phyloP scores from a whole-genome alignment of 345 rosid genomes.

The Gossypium anomalum region DNA sequence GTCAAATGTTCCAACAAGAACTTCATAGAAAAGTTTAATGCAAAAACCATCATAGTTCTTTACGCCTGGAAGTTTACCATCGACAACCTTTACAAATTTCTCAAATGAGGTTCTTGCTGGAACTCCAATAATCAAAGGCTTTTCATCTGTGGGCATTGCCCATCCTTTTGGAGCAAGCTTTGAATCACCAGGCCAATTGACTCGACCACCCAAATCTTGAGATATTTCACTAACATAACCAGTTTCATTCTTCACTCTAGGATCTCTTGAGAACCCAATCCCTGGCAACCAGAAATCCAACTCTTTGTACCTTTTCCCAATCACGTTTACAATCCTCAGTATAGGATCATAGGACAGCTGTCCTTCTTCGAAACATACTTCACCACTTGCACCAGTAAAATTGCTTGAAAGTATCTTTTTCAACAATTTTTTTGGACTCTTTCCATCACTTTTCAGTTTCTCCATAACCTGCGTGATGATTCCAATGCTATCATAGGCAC shows the following conservation, averaged over 20 bases:
- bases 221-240: not conserved
- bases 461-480: constrained; percentile 16
- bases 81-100: constrained; percentile 37
- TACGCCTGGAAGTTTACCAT: not conserved
- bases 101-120: constrained; percentile 38
- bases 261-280: constrained; percentile 27
- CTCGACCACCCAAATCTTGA: constrained; percentile 3
- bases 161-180: constrained; percentile 34
- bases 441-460: not conserved
- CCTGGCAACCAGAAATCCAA: constrained; percentile 36
- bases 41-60: constrained; percentile 39
- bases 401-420: constrained; percentile 19
- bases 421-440: constrained; percentile 11
- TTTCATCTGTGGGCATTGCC: constrained; percentile 28
- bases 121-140: constrained; percentile 41
- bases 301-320: constrained; percentile 39
- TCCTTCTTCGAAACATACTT: constrained; percentile 28
- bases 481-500: constrained; percentile 41
- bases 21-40: constrained; percentile 36
- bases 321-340: constrained; percentile 33
- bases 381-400: constrained; percentile 42
- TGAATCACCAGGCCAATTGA: constrained; percentile 39
- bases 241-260: not conserved
- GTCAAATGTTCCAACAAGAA: too few relatives aligned
- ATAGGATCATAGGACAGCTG: constrained; percentile 6